Percentiles rank a stretch among this genome's conserved stretches.
These are phyloP conservation scores for Jaapia argillacea DNA, from an alignment of 768 basidiomycete species.

Conservation along the genomic window DNA sequence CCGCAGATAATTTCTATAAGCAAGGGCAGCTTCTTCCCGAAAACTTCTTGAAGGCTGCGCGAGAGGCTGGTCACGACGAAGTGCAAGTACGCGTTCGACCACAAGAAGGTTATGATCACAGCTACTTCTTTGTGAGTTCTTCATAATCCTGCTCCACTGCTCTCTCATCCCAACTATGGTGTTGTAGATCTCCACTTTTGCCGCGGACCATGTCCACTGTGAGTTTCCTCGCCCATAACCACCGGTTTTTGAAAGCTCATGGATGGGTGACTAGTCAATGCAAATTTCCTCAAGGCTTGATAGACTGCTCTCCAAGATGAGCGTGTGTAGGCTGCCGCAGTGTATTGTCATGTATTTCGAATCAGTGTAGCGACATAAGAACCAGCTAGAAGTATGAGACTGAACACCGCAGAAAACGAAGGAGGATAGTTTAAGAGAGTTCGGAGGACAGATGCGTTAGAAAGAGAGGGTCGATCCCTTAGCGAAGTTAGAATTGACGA, in stretches of 20 bases:
- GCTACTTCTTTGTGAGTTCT: conserved; percentile 71
- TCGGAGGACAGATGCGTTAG: too few relatives aligned
- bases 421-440: too few relatives aligned
- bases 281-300: conserved; percentile 75
- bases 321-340: too few relatives aligned
- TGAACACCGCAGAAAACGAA: too few relatives aligned
- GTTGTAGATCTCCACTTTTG: conserved; percentile 78
- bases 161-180: not conserved
- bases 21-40: conserved; percentile 86
- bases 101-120: conserved; percentile 83
- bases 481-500: too few relatives aligned
- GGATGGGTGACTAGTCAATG: conserved; percentile 53
- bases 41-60: conserved; percentile 73
- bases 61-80: conserved; percentile 62
- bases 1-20: conserved; percentile 73
- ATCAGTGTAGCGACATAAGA: too few relatives aligned
- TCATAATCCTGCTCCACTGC: not conserved
- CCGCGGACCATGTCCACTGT: conserved; percentile 85
- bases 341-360: too few relatives aligned
- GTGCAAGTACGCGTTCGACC: conserved; percentile 68
- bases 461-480: too few relatives aligned
- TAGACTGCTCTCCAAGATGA: too few relatives aligned
- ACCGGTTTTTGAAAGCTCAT: conserved; percentile 7
- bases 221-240: conserved; percentile 18
- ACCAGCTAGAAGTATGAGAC: too few relatives aligned